Conservation (phyloP, 768 basidiomycete species). For the Pleurotus tuoliensis region DNA sequence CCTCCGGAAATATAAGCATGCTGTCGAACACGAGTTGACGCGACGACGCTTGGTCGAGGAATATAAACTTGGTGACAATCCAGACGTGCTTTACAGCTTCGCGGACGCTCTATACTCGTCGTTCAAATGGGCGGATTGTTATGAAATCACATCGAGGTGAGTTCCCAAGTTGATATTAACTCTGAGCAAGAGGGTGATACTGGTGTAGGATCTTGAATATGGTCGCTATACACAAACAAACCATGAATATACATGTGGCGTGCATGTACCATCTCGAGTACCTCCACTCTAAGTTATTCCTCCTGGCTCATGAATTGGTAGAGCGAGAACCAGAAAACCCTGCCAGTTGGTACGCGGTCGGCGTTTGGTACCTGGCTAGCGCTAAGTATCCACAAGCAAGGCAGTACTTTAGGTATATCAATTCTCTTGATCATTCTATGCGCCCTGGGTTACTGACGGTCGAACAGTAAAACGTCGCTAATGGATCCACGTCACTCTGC, state of each 20-base stretch:
- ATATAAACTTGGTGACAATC: slow-evolving; percentile 84
- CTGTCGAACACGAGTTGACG: slow-evolving; percentile 75
- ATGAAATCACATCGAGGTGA: slow-evolving; percentile 78
- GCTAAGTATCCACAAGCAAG: slow-evolving; percentile 88
- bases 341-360: slow-evolving; percentile 97
- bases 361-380: slow-evolving; percentile 90
- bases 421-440: no score
- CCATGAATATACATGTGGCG: slow-evolving; percentile 92
- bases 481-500: slow-evolving; percentile 97
- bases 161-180: not conserved
- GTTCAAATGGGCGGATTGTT: slow-evolving; percentile 95
- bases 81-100: slow-evolving; percentile 86
- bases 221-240: slow-evolving; percentile 82
- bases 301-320: slow-evolving; percentile 94
- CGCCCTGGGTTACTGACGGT: no score
- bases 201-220: slow-evolving; percentile 71
- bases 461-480: slow-evolving; percentile 82
- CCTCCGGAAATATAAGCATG: slow-evolving; percentile 86
- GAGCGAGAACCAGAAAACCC: slow-evolving; percentile 91
- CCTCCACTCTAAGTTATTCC: slow-evolving; percentile 89
- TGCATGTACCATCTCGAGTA: slow-evolving; percentile 97
- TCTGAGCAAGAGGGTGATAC: not conserved
- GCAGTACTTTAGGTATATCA: slow-evolving; percentile 83
- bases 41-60: slow-evolving; percentile 78
- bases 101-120: slow-evolving; percentile 87